These are phyloP conservation scores for Isabelozyma pseudorhagii DNA, from an alignment of 805 yeast species.

Conservation along the genomic window DNA sequence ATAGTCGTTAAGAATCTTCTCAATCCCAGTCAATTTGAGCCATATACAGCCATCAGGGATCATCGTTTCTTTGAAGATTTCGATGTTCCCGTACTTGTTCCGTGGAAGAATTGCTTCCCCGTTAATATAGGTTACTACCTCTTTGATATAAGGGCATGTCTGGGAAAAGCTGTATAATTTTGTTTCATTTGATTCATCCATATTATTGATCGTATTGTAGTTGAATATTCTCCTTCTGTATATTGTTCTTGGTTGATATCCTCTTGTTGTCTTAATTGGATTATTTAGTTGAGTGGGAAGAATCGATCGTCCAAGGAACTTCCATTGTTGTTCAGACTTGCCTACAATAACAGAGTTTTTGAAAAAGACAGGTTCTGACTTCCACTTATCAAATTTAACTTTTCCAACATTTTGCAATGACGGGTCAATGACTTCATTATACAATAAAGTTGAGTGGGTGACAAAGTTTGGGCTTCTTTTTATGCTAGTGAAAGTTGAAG, in stretches of 20 bases:
- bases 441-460: conserved; percentile 17
- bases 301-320: conserved; percentile 29
- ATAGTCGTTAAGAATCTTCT: conserved; percentile 13
- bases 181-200: conserved; percentile 16
- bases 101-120: conserved; percentile 15
- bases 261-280: conserved; percentile 16
- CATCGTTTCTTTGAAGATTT: conserved; percentile 25
- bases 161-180: conserved; percentile 24
- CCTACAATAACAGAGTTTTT: conserved; percentile 19
- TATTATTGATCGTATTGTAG: conserved; percentile 11
- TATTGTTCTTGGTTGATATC: conserved; percentile 19
- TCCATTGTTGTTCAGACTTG: conserved; percentile 33
- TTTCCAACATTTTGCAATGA: conserved; percentile 10
- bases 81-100: conserved; percentile 30
- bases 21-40: conserved; percentile 20
- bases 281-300: conserved; percentile 9
- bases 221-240: conserved; percentile 15
- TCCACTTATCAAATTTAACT: conserved; percentile 9
- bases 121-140: conserved; percentile 2
- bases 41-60: conserved; percentile 28
- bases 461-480: conserved; percentile 25
- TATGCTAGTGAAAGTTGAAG: conserved; percentile 21
- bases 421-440: conserved; percentile 20
- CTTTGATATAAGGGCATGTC: conserved; percentile 22
- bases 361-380: conserved; percentile 15